Evolutionary conservation across 176 grass and related monocot genomes (phyloP).

Genomic region (Sorghum bicolor): Sorghum_bicolor_NCBIv3 NC_012876.2:60346001-60346500

Average conservation of each 20-base stretch:
- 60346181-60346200: not conserved
- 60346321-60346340: no score
- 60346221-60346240: not conserved
- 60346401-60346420: no score
- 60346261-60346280: not conserved
- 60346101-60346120: not conserved
- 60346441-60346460: no score
- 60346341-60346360: no score
- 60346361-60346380: no score
- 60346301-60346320: no score
- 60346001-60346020: not conserved
- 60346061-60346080: slow-evolving; percentile 1
- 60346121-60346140: not conserved
- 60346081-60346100: not conserved
- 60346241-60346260: not conserved
- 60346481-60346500: no score
- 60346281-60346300: not conserved
- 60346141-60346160: slow-evolving; percentile 21
- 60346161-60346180: slow-evolving; percentile 30
- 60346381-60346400: no score
- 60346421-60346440: no score
- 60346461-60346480: no score
- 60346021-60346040: not conserved
- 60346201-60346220: not conserved
- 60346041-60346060: slow-evolving; percentile 35